phyloP scores from a whole-genome alignment of 2,329 filamentous ascomycete species.

The Sporothrix curviconia region DNA sequence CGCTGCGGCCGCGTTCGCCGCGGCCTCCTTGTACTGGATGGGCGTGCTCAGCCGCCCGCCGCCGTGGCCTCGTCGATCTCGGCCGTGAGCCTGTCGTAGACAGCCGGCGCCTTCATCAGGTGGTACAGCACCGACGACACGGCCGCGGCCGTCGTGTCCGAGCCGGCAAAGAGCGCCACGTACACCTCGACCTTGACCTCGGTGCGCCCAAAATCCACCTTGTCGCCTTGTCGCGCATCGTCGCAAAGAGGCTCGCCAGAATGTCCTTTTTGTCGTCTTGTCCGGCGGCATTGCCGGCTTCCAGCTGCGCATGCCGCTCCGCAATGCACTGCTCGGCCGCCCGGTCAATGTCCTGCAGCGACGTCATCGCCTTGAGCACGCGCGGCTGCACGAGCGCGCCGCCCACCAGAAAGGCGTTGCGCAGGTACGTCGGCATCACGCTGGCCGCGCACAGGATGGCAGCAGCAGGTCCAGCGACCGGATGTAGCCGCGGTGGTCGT shows the following conservation, averaged over 20 bases:
- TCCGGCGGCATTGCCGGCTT: no score
- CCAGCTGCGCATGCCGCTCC: background rate
- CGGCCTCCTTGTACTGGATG: background rate
- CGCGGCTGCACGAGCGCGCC: background rate
- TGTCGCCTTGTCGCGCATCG: background rate
- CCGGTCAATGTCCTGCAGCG: background rate
- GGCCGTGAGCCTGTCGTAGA: background rate
- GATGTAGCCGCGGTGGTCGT: slow-evolving; percentile 1
- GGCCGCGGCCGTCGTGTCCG: background rate
- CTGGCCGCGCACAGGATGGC: background rate
- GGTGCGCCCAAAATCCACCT: background rate
- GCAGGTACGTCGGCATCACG: background rate
- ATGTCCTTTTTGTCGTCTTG: background rate
- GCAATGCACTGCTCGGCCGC: background rate
- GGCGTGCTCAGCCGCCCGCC: background rate
- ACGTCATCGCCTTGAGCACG: background rate
- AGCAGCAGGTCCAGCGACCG: background rate
- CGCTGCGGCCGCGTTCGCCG: no score
- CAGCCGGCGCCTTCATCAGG: background rate
- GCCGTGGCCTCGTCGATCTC: background rate
- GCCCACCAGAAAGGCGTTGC: background rate
- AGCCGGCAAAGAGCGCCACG: slow-evolving; percentile 4
- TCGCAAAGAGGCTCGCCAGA: background rate
- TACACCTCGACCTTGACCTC: slow-evolving; percentile 2
- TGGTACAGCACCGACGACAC: background rate